Evolutionary conservation across 495 filamentous ascomycete genomes (phyloP), one percentile per base, ranked within the genome.

Genomic region (Saxophila tyrrhenica): DNA sequence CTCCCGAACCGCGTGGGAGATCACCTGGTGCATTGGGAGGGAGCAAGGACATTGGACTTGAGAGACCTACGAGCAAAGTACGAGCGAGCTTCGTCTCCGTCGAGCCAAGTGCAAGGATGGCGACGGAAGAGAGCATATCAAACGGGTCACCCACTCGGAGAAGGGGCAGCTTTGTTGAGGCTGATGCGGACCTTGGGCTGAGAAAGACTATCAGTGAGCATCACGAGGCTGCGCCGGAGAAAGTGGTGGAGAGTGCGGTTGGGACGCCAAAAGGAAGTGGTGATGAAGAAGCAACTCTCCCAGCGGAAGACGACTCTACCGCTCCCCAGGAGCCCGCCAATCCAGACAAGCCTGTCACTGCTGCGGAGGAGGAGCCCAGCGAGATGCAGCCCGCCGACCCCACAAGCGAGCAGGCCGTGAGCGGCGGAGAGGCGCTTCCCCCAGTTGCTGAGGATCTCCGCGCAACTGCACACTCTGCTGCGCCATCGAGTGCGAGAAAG

Each of bases 61-160:
- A 50, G 11, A 75, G 85, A 55, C 86, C 80, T 22, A 74, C 87
- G 17, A 85, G 83, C 50, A 90, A 85, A 68, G 80, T 94, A 45
- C 79, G 87, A 52, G 87, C 88, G 29, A 89, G 78, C 63, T 95
- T 95, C 66, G 79, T 94, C 43, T 78, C 85, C 1, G 81, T 95
- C 16, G 86, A 90, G 55, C 75, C 41, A 3, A 13, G 38, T 3
- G 44, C 20, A 22, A 39, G 39, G 3, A 57, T 51, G 45, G 46
- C 45, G 23, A 61, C 45, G 47, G 17, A 44, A 38, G 54, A 66
- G 54, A 65, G 56, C 53, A 51, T 13, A 7, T 13, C 29, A 35
- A 35, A 35, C 29, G 13, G 29, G 29, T 35, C 13, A 5, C 29
- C 29, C 7, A 5, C 29, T 5, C 29, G 7, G 29, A 55, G 62